Evolutionary conservation across 108 stramenopile genomes (phyloP), one percentile per base, ranked within the genome.

Genomic region (Fistulifera pelliculosa): DNA sequence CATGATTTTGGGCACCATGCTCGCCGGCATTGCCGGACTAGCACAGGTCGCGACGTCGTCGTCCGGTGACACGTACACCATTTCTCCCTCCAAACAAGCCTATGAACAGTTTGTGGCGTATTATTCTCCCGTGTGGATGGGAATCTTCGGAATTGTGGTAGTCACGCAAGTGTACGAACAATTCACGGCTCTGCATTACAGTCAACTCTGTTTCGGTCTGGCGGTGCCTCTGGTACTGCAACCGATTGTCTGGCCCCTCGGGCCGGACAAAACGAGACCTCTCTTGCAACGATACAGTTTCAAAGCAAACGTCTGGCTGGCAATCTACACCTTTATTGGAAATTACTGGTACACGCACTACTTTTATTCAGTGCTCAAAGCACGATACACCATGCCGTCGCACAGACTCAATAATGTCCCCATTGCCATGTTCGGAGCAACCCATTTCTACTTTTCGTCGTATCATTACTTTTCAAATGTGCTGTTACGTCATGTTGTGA

Each of bases 301-400:
- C 64, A 93, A 94, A 69, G 94, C 93, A 5, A 96, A 93, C 49
- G 24, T 96, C 21, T 89, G 95, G 85, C 66, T 99, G 15, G 78
- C 80, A 1, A 70, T 91, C 25, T 97, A 94, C 73, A 73, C 84
- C 44, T 97, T 94, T 75, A 96, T 99, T 52, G 98, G 98, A 7
- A 99, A 99, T 56, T 97, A 97, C 69, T 97, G 92, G 92, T 96
- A 94, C 62, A 83, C 88, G 8, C 85, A 86, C 38, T 87, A 99
- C 85, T 99, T 99, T 64, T 97, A 97, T 67, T 80, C 77, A 15
- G 95, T 99, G 4, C 72, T 99, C n/a, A 72, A 80, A 40, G 98
- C 98, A 0, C 58, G 71, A 51, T 99, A 99, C 62, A 90, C 96
- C 47, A 95, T 99, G 77, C 94, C 95, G 47, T 67, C 87, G 26